Percentiles rank a stretch among this genome's conserved stretches.
phyloP scores from a whole-genome alignment of 306 rosid genomes.

The Lupinus albus region DNA sequence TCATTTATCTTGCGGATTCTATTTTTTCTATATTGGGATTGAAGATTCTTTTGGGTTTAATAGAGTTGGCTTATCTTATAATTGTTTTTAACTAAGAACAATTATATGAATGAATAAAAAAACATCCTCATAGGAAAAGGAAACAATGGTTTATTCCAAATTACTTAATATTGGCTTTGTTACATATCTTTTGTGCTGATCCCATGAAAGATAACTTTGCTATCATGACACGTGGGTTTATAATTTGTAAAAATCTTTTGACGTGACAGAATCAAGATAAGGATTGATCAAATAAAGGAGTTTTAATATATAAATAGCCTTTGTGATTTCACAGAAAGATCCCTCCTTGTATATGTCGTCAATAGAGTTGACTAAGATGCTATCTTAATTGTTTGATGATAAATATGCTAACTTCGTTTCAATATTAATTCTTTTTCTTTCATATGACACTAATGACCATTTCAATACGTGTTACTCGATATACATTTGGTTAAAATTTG shows the following conservation, averaged over 20 bases:
- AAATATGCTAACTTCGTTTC: slow-evolving; percentile 12
- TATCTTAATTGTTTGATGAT: slow-evolving; percentile 24
- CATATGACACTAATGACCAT: slow-evolving; percentile 36
- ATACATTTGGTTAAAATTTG: too few species aligned
- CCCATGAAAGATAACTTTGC: slow-evolving; percentile 37
- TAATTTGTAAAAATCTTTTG: slow-evolving; percentile 25
- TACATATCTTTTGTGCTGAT: slow-evolving; percentile 28
- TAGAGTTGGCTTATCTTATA: too few species aligned
- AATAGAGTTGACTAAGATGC: slow-evolving; percentile 65
- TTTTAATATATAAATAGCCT: slow-evolving; percentile 18
- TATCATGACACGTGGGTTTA: slow-evolving; percentile 44
- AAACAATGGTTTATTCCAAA: slow-evolving; percentile 10
- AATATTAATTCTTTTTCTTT: slow-evolving; percentile 36
- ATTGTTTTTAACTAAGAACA: too few species aligned
- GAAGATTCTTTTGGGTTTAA: too few species aligned
- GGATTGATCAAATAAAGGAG: slow-evolving; percentile 39
- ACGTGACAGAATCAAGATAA: slow-evolving; percentile 41
- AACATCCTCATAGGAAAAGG: background rate
- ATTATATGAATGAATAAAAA: too few species aligned
- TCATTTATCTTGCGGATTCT: too few species aligned
- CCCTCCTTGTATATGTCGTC: slow-evolving; percentile 54
- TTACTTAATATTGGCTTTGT: slow-evolving; percentile 31
- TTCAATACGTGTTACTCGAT: slow-evolving; percentile 38
- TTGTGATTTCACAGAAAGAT: slow-evolving; percentile 36
- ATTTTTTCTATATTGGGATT: too few species aligned